A percentile compares a stretch with the other conserved stretches of the same genome.
These are phyloP conservation scores for Glebionis coronaria DNA, from an alignment of 129 eudicot species.

Conservation along the genomic window DNA sequence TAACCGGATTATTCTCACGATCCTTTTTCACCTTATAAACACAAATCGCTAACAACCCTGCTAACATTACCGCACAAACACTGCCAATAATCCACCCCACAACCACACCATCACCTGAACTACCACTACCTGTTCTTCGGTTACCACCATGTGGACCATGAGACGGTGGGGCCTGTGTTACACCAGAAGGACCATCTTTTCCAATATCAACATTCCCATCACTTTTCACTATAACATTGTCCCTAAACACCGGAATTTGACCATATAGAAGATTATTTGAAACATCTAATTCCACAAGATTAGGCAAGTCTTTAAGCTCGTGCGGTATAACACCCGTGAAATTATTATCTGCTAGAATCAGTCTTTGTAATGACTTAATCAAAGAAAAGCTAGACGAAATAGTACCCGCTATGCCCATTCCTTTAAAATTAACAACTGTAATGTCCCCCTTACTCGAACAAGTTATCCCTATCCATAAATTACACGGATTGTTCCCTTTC, in stretches of 20 bases:
- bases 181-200: slow-evolving; percentile 43
- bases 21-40: slow-evolving; percentile 32
- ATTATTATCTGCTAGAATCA: slow-evolving; percentile 66
- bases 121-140: slow-evolving; percentile 7
- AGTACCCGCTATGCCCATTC: slow-evolving; percentile 54
- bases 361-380: slow-evolving; percentile 49
- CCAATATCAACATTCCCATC: slow-evolving; percentile 61
- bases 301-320: slow-evolving; percentile 46
- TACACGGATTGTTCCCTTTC: slow-evolving; percentile 82
- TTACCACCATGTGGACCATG: neutral
- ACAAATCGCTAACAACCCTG: slow-evolving; percentile 41
- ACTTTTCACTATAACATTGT: slow-evolving; percentile 36
- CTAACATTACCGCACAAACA: slow-evolving; percentile 32
- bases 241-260: slow-evolving; percentile 48
- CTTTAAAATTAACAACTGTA: slow-evolving; percentile 42
- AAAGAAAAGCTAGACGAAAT: slow-evolving; percentile 62
- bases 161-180: slow-evolving; percentile 25
- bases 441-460: slow-evolving; percentile 49
- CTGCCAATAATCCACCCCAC: slow-evolving; percentile 41
- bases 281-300: slow-evolving; percentile 55
- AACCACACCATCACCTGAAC: slow-evolving; percentile 25
- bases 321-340: slow-evolving; percentile 56
- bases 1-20: slow-evolving; percentile 25
- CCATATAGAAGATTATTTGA: slow-evolving; percentile 66
- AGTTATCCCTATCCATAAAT: slow-evolving; percentile 70